Conservation (phyloP, 73 alveolate genomes). For the Tetrahymena borealis region DNA sequence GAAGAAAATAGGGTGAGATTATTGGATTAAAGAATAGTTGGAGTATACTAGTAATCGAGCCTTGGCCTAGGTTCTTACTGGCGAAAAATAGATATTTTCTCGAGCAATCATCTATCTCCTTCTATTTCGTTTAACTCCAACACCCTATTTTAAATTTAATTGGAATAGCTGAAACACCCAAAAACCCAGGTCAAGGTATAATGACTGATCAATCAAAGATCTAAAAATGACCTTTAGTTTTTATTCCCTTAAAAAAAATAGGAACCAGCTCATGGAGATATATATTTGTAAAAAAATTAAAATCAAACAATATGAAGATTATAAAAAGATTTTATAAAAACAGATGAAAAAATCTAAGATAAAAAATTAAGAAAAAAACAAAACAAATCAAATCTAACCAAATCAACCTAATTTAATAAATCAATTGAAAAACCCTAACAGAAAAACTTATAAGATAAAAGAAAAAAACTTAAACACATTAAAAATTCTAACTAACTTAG, state of each 20-base stretch:
- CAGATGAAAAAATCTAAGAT: not conserved
- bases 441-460: too few species aligned
- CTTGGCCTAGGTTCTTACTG: conserved; percentile 4
- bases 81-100: conserved; percentile 1
- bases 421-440: not conserved
- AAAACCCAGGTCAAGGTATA: conserved; percentile 1
- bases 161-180: not conserved
- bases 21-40: not conserved
- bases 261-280: not conserved
- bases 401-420: not conserved
- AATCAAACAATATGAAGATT: not conserved
- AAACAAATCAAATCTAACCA: not conserved
- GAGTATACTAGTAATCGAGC: conserved; percentile 3
- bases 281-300: not conserved
- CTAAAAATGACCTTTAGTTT: not conserved
- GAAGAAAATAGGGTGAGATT: conserved; percentile 2
- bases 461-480: too few species aligned
- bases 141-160: not conserved
- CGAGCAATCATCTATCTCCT: not conserved
- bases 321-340: not conserved
- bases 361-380: not conserved
- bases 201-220: not conserved
- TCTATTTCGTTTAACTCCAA: not conserved
- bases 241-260: not conserved
- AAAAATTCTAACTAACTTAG: too few species aligned